phyloP scores from a whole-genome alignment of 2,329 filamentous ascomycete genomes.

The Stenocarpella maydis region DNA sequence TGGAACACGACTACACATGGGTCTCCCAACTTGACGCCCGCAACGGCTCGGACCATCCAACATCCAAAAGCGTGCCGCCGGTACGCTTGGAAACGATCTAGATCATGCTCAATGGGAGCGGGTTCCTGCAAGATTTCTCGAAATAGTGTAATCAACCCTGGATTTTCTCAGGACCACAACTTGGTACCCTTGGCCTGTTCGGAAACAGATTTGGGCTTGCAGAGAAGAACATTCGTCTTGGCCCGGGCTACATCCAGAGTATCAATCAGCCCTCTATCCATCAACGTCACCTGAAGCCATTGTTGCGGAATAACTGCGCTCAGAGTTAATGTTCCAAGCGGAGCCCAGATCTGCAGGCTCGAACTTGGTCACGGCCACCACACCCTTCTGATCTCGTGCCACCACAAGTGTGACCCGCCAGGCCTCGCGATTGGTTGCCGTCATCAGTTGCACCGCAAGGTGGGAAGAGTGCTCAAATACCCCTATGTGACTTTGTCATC shows the following conservation, averaged over 20 bases:
- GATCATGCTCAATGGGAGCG: slow-evolving; percentile 7
- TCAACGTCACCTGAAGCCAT: background rate
- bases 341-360: background rate
- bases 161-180: background rate
- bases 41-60: background rate
- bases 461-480: background rate
- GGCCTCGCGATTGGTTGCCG: slow-evolving; percentile 3
- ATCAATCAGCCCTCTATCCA: background rate
- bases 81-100: background rate
- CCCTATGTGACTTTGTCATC: slow-evolving; percentile 6
- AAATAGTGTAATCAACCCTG: background rate
- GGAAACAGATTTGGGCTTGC: background rate
- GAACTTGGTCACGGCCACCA: background rate
- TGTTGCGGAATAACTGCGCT: background rate
- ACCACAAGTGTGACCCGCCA: background rate
- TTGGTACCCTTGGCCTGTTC: background rate
- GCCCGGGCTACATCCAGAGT: background rate
- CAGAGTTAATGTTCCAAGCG: background rate
- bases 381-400: background rate
- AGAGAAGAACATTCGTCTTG: background rate
- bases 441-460: background rate
- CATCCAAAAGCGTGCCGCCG: background rate
- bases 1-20: background rate
- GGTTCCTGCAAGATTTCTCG: background rate
- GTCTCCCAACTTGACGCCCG: background rate